These are phyloP conservation scores for Talaromyces marneffei DNA, from an alignment of 2,329 filamentous ascomycete genomes.

Conservation along the genomic window DNA sequence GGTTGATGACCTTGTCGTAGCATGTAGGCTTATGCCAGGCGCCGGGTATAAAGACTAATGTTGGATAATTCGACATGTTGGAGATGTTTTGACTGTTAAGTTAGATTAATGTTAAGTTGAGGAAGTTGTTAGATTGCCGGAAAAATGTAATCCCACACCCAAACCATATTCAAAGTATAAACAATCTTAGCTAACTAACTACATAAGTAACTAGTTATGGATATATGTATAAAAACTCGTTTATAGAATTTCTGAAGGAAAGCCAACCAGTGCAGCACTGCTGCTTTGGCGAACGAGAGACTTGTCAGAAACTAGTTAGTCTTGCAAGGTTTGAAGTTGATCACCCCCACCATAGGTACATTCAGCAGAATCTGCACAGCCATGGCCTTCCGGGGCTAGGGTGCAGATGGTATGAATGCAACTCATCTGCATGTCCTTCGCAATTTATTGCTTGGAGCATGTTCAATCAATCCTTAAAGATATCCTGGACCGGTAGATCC, in stretches of 20 bases:
- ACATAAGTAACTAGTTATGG: too few relatives aligned
- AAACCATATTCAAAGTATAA: too few relatives aligned
- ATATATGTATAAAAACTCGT: not conserved
- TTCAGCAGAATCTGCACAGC: not conserved
- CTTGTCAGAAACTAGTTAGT: not conserved
- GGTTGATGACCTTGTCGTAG: slow-evolving; percentile 32
- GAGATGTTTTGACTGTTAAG: not conserved
- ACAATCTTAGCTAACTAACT: too few relatives aligned
- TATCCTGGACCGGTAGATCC: not conserved
- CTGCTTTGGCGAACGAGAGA: not conserved
- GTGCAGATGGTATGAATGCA: not conserved
- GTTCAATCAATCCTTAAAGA: not conserved
- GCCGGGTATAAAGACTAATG: slow-evolving; percentile 45
- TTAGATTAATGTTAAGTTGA: too few relatives aligned
- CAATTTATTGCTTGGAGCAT: not conserved
- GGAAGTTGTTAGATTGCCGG: not conserved
- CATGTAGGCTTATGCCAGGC: slow-evolving; percentile 43
- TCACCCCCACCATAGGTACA: not conserved
- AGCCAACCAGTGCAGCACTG: not conserved
- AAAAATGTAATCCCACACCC: not conserved
- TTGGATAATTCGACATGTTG: slow-evolving; percentile 20
- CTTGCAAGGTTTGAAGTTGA: not conserved
- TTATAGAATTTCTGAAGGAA: not conserved
- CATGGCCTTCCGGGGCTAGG: not conserved
- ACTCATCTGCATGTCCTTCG: not conserved